Conservation (phyloP, 1,284 basidiomycete species). For the Cutaneotrichosporon arboriforme region DNA sequence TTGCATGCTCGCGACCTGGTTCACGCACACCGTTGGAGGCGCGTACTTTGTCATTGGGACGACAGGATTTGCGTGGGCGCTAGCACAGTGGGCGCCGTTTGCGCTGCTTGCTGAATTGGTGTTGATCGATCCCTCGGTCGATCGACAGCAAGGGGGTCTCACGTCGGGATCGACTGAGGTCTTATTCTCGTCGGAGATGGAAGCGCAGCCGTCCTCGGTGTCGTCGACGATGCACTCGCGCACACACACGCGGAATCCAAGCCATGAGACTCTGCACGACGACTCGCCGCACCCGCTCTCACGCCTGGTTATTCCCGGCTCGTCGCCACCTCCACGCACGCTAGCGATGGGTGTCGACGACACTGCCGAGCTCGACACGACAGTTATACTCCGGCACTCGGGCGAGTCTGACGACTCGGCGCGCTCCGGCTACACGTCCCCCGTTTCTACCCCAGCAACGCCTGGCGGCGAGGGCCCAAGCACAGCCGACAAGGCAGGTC, state of each 20-base stretch:
- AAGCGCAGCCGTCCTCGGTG: background rate
- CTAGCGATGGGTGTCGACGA: background rate
- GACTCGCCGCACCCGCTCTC: background rate
- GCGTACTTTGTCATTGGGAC: slow-evolving; percentile 51
- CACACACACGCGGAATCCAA: slow-evolving; percentile 6
- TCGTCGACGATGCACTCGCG: background rate
- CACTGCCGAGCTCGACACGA: slow-evolving; percentile 23
- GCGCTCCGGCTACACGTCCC: background rate
- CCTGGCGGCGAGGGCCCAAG: slow-evolving; percentile 18
- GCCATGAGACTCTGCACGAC: background rate
- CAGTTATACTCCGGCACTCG: slow-evolving; percentile 37
- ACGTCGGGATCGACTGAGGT: slow-evolving; percentile 2
- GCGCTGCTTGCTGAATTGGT: slow-evolving; percentile 47
- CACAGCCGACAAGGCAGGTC: slow-evolving; percentile 75
- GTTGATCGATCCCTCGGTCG: slow-evolving; percentile 31
- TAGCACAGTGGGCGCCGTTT: slow-evolving; percentile 46
- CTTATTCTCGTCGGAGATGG: slow-evolving; percentile 9
- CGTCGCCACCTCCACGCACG: background rate
- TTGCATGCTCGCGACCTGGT: slow-evolving; percentile 47
- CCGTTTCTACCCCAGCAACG: background rate
- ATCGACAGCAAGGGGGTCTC: background rate
- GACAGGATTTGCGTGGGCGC: slow-evolving; percentile 52
- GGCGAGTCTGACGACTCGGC: slow-evolving; percentile 17
- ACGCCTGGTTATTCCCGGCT: slow-evolving; percentile 1
- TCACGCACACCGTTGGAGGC: slow-evolving; percentile 43